Evolutionary conservation across 2,329 filamentous ascomycete genomes (phyloP).

Genomic region (Paecilomyces sp.): DNA sequence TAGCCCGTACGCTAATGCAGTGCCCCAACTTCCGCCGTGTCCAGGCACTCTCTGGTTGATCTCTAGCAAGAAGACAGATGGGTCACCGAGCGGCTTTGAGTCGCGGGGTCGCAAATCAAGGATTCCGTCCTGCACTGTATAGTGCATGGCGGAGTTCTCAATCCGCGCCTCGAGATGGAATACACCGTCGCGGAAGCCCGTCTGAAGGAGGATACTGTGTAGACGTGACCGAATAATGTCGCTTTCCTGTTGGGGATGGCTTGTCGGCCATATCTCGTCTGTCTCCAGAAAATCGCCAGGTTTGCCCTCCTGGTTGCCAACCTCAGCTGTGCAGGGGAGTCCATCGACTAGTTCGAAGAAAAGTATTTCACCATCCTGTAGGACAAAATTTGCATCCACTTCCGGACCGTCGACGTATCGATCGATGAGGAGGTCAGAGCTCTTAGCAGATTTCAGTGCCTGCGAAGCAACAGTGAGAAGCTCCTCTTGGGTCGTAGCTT

Average conservation of each 20-base stretch:
- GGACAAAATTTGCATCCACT: slow-evolving; percentile 35
- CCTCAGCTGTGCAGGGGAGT: slow-evolving; percentile 26
- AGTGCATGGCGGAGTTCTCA: slow-evolving; percentile 13
- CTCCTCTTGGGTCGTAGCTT: slow-evolving; percentile 18
- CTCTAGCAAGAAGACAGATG: slow-evolving; percentile 14
- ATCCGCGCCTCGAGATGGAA: slow-evolving; percentile 23
- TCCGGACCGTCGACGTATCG: slow-evolving; percentile 36
- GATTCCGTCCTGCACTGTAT: slow-evolving; percentile 5
- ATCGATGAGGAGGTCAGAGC: slow-evolving; percentile 27
- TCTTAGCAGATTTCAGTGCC: slow-evolving; percentile 11
- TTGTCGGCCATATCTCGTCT: slow-evolving; percentile 12
- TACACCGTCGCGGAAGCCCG: slow-evolving; percentile 18
- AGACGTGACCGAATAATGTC: slow-evolving; percentile 9
- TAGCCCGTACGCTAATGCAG: background rate
- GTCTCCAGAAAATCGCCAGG: slow-evolving; percentile 12
- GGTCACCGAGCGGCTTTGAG: background rate
- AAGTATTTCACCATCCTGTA: slow-evolving; percentile 32
- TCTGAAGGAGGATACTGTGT: slow-evolving; percentile 10
- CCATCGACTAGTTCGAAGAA: slow-evolving; percentile 36
- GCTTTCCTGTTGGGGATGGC: slow-evolving; percentile 13
- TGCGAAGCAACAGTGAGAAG: slow-evolving; percentile 16
- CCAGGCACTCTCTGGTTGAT: slow-evolving; percentile 21
- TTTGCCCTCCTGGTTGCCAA: background rate
- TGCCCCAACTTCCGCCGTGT: background rate
- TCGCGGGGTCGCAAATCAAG: slow-evolving; percentile 8